A percentile compares a stretch with the other conserved stretches of the same genome.
Conservation (phyloP, 78 protist species). For the Planoprotostelium fungivorum region DNA sequence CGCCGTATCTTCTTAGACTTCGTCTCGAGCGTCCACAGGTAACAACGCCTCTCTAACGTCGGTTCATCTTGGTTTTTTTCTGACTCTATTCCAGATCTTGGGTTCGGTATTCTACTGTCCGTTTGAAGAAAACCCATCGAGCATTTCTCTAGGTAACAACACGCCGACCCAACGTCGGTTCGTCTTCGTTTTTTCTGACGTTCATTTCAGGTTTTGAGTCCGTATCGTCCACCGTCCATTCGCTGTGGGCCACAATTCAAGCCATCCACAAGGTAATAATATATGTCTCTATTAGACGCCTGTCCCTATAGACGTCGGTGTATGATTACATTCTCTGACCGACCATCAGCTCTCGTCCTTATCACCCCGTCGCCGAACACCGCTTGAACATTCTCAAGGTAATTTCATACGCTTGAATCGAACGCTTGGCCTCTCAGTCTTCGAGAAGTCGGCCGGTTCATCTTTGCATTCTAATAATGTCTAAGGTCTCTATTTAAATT, state of each 20-base stretch:
- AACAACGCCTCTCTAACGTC: neutral
- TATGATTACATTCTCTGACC: no score
- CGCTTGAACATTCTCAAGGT: constrained; percentile 1
- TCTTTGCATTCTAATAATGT: no score
- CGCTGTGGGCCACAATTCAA: neutral
- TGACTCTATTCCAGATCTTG: neutral
- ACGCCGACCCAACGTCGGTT: constrained; percentile 2
- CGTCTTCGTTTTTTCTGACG: neutral
- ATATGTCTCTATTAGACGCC: no score
- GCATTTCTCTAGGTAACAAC: constrained; percentile 1
- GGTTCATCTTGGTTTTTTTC: neutral
- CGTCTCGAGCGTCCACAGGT: constrained; percentile 2
- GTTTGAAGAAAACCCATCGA: neutral
- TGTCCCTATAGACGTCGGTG: neutral
- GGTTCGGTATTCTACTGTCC: neutral
- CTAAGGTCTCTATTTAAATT: no score
- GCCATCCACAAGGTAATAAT: no score
- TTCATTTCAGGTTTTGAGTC: neutral
- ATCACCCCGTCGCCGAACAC: neutral
- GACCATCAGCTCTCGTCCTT: neutral
- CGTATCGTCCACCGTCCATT: neutral
- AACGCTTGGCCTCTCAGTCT: constrained; percentile 2
- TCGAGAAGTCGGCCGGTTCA: no score
- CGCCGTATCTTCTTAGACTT: constrained; percentile 1
- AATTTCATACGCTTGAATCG: neutral